Evolutionary conservation across 768 basidiomycete species (phyloP), one percentile per base, ranked within the genome.

Genomic region (Rhizopogon salebrosus): DNA sequence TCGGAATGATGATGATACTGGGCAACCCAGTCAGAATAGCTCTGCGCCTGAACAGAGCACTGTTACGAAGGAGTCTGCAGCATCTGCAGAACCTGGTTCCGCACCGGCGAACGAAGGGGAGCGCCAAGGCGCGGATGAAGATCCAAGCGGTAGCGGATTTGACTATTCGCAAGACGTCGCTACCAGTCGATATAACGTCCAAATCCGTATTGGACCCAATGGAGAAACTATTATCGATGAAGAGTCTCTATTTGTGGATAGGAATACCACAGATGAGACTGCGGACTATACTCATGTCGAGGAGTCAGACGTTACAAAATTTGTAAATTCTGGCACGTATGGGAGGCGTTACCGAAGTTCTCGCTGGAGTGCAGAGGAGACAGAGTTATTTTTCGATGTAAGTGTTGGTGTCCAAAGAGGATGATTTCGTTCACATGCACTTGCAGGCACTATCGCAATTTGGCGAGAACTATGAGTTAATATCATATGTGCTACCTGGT

Each of bases 401-500:
- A 60, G 85, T 68, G 22, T 37, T 37, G 14, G 10, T 16, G 39
- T 27, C 14, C 9, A 10, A 31, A 48, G 41, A 20, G 45, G 9
- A 14, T 49, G 16, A 46, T 29, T 18, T 43, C 52, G 38, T 10
- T 23, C 37, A 58, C n/a, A 49, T 51, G 59, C 14, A 68, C 50
- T 3, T 26, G 31, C 61, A 95, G 93, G 91, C 89, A n/a, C 72
- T 95, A 27, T 78, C 84, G 3, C 92, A 93, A 64, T 93, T 92
- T 59, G 92, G 92, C 29, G 89, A 93, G 66, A 93, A 95, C 60
- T 95, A 95, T 62, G 92, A 95, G 65, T 78, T 95, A 38, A 93
- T 95, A 55, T 89, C 93, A 3, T 85, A 84, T 59, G 77, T 93
- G 11, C 76, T 95, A 18, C 90, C 91, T 36, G 85, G 87, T 16